Conservation (phyloP, 2,329 filamentous ascomycete genomes). For the Magnaporthales sp. region DNA sequence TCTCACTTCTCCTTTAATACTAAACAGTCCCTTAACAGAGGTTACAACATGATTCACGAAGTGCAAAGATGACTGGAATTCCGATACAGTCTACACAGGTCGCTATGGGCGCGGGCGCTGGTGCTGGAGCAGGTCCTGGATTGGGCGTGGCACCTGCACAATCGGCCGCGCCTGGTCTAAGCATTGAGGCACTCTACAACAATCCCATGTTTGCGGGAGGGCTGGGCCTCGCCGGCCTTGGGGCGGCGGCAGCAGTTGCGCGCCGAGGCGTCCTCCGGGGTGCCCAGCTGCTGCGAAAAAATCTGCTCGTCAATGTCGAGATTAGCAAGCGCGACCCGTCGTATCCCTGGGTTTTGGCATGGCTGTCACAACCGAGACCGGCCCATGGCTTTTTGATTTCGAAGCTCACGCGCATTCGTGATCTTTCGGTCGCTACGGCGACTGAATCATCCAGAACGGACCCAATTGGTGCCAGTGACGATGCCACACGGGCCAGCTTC, state of each 20-base stretch:
- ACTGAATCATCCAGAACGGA: conserved; percentile 21
- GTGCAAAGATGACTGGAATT: not conserved
- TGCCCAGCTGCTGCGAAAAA: conserved; percentile 67
- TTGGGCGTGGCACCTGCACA: conserved; percentile 8
- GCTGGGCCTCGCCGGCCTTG: conserved; percentile 84
- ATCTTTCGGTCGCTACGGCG: conserved; percentile 48
- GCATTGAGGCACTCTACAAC: conserved; percentile 50
- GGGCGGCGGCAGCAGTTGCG: conserved; percentile 70
- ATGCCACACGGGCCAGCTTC: conserved; percentile 67
- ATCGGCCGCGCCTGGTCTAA: conserved; percentile 21
- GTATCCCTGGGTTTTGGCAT: conserved; percentile 89
- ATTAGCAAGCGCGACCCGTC: conserved; percentile 91
- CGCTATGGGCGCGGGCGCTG: not conserved
- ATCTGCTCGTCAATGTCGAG: conserved; percentile 89
- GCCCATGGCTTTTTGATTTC: conserved; percentile 49
- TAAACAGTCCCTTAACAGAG: not conserved
- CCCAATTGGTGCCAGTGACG: conserved; percentile 36
- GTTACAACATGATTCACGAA: not conserved
- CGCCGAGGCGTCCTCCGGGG: conserved; percentile 68
- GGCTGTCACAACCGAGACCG: conserved; percentile 79
- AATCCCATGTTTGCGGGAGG: conserved; percentile 63
- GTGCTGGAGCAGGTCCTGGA: not conserved
- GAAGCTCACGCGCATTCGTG: conserved; percentile 50
- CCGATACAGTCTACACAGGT: not conserved
- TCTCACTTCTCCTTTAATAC: too few relatives aligned